Base-by-base conservation (phyloP, 2,329 filamentous ascomycete genomes). In the Penicillium freii region DNA sequence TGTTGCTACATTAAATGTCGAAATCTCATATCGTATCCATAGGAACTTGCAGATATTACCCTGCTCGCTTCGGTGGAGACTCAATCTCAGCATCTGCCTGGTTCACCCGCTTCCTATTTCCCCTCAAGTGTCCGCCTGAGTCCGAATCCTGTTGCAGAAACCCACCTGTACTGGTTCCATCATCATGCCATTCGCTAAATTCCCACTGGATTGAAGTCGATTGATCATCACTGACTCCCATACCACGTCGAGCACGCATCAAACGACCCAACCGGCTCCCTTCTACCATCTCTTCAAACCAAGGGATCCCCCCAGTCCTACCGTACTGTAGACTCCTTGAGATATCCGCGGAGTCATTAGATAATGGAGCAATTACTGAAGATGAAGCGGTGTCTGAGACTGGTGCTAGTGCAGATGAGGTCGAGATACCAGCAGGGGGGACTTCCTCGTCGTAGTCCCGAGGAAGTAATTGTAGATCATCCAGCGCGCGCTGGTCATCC, bases 221-320 rank as follows among this genome's bases (percentile, higher is more conserved):
- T 17, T 87, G 87, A 69, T 90, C 86, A n/a, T 77, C 75, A 50
- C 83, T 87, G 34, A 81, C 75, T 27, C 85, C 82, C 56, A 82
- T 82, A 17, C 85, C 84, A 58, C 80, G 81, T 68, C 81, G 76
- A 51, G 65, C 82, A 64, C 84, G 84, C 70, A 85, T 86, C 73
- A 89, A 80, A 50, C 82, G 85, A 2, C 89, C 90, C 42, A 96
- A 76, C 39, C 81, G 81, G 63, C 90, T 92, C 53, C 91, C 87
- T 67, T 90, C 84, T 3, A 95, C 83, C 80, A 96, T 82, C 62
- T 85, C 84, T 66, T 96, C 90, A 65, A 96, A 93, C 90, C 91
- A 96, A 0, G 91, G 89, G 29, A 93, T 82, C 3, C 88, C 87
- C n/a, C 75, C 73, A 3, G 75, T 57, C 2, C 66, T 71, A 15